A percentile compares a stretch with the other conserved stretches of the same genome.
These are phyloP conservation scores for Candida neerlandica DNA, from an alignment of 1,139 yeast species.

Conservation along the genomic window DNA sequence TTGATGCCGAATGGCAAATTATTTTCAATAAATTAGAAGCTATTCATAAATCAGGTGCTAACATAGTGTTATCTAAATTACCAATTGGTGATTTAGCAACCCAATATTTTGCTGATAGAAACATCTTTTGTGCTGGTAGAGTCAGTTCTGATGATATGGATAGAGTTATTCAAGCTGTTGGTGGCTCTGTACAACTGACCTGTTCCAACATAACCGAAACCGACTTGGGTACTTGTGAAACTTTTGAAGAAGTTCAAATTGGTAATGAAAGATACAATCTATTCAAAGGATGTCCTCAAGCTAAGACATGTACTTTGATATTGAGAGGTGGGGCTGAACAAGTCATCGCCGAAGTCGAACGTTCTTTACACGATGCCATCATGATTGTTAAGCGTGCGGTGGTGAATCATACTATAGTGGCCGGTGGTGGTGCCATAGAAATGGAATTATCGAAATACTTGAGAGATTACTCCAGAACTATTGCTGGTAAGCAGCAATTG, in stretches of 20 bases:
- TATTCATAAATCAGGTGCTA: conserved; percentile 83
- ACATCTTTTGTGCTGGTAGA: conserved; percentile 97
- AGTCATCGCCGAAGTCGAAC: conserved; percentile 96
- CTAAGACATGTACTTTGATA: conserved; percentile 90
- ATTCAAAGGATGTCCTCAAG: conserved; percentile 88
- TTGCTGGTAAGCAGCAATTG: conserved; percentile 95
- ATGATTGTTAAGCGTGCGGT: conserved; percentile 98
- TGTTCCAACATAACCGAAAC: conserved; percentile 68
- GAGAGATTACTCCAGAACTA: conserved; percentile 82
- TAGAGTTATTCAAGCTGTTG: conserved; percentile 91
- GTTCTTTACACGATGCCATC: conserved; percentile 96
- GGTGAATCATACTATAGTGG: conserved; percentile 83
- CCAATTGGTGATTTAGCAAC: conserved; percentile 99
- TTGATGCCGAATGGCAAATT: conserved; percentile 98
- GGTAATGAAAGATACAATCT: conserved; percentile 95
- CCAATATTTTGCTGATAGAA: conserved; percentile 94
- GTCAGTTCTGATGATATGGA: conserved; percentile 88
- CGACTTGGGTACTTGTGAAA: conserved; percentile 84
- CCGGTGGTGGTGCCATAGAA: conserved; percentile 99
- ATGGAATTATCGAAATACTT: conserved; percentile 92
- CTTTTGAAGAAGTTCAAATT: conserved; percentile 89
- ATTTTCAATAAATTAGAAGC: conserved; percentile 85
- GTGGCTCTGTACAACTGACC: conserved; percentile 89
- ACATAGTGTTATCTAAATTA: conserved; percentile 87
- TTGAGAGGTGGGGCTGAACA: conserved; percentile 98